Percentiles rank a stretch among this genome's conserved stretches.
These are phyloP conservation scores for Penicillium salamii DNA, from an alignment of 495 filamentous ascomycete species.

Conservation along the genomic window DNA sequence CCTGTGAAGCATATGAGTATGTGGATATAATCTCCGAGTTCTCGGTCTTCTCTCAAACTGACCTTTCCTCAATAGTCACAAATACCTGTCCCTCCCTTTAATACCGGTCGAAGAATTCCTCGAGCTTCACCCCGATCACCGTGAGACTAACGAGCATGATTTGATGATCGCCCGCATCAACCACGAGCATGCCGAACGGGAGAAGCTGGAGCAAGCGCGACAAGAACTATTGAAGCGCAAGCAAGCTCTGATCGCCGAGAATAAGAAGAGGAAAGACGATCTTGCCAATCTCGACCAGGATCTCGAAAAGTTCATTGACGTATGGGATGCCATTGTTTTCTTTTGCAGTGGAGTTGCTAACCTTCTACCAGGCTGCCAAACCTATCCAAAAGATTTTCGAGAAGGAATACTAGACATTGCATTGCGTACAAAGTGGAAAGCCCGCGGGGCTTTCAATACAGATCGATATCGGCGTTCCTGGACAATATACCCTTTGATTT, in stretches of 20 bases:
- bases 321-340: constrained; percentile 16
- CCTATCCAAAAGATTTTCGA: constrained; percentile 81
- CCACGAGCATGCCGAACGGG: constrained; percentile 82
- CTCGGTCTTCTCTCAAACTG: constrained; percentile 1
- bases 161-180: constrained; percentile 91
- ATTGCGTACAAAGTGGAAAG: constrained; percentile 4
- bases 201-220: constrained; percentile 81
- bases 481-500: constrained; percentile 33
- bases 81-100: constrained; percentile 80
- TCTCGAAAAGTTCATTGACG: constrained; percentile 85
- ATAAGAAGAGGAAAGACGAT: constrained; percentile 93
- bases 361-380: constrained; percentile 64
- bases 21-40: constrained; percentile 28
- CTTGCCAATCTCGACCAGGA: constrained; percentile 83
- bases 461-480: constrained; percentile 31
- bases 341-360: background rate
- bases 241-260: constrained; percentile 86
- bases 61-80: constrained; percentile 60
- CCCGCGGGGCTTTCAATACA: constrained; percentile 12
- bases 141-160: constrained; percentile 65
- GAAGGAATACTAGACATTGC: constrained; percentile 54
- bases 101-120: constrained; percentile 83
- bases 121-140: constrained; percentile 69
- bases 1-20: constrained; percentile 90
- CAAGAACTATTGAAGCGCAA: constrained; percentile 87